Conservation (phyloP, 129 eudicot species). For the Helichrysum umbraculigerum region DNA sequence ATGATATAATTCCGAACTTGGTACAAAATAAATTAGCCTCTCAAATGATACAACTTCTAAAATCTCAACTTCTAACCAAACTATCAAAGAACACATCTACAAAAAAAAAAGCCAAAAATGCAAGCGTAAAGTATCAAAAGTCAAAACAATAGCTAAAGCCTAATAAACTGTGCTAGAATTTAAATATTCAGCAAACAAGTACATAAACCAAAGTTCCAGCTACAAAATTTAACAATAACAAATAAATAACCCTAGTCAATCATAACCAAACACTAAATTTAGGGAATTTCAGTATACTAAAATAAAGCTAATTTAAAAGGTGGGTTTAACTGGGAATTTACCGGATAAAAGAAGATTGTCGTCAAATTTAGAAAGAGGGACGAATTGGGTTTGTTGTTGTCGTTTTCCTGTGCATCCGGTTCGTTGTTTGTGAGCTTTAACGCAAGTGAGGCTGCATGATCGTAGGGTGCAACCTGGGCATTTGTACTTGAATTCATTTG, state of each 20-base stretch:
- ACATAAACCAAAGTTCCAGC: neutral
- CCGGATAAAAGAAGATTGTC: constrained; percentile 77
- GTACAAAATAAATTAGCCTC: too few relatives aligned
- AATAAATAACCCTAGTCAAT: neutral
- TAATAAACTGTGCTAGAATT: neutral
- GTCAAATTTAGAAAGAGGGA: constrained; percentile 73
- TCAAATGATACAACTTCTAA: too few relatives aligned
- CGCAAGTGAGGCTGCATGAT: constrained; percentile 87
- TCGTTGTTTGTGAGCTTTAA: constrained; percentile 81
- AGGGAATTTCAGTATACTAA: neutral
- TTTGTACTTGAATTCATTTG: constrained; percentile 66
- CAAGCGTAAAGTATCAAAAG: neutral
- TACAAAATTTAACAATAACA: too few relatives aligned
- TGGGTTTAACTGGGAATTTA: constrained; percentile 14
- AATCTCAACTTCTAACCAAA: neutral
- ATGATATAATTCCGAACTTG: too few relatives aligned
- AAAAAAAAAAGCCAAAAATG: neutral
- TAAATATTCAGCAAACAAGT: neutral
- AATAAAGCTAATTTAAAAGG: neutral
- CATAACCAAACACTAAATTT: neutral
- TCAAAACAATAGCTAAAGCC: neutral
- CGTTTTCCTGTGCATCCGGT: constrained; percentile 76
- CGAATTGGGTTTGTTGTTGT: constrained; percentile 44
- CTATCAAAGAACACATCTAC: neutral
- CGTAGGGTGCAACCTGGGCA: constrained; percentile 86